Conservation (phyloP, 78 protist species). For the Mastigamoeba balamuthi region DNA sequence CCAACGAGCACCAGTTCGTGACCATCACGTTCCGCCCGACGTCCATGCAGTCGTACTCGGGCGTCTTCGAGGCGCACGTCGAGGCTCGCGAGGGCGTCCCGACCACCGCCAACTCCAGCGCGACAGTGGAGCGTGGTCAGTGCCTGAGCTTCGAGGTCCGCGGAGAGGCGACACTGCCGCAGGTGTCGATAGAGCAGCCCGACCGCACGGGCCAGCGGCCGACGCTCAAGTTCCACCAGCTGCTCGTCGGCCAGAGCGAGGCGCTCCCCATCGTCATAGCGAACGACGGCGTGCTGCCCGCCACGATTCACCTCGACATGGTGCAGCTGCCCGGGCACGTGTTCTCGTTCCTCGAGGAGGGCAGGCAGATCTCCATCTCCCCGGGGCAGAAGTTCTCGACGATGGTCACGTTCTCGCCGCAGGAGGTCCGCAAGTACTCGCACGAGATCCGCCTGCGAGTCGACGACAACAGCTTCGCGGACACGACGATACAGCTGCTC, state of each 20-base stretch:
- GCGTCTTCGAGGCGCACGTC: constrained; percentile 44
- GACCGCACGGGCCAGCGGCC: not conserved
- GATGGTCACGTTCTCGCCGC: constrained; percentile 9
- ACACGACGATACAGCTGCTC: not conserved
- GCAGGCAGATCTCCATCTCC: not conserved
- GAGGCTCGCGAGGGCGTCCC: constrained; percentile 24
- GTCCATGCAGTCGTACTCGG: constrained; percentile 10
- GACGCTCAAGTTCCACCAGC: not conserved
- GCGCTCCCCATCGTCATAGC: not conserved
- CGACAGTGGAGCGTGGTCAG: no score
- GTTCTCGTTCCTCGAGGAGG: constrained; percentile 5
- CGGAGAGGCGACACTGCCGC: constrained; percentile 71
- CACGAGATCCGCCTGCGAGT: not conserved
- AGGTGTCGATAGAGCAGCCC: constrained; percentile 14
- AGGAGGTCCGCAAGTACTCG: not conserved
- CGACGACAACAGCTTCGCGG: constrained; percentile 39
- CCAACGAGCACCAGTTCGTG: constrained; percentile 59
- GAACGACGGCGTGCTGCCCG: constrained; percentile 44
- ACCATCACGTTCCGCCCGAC: constrained; percentile 44
- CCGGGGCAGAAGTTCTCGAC: not conserved
- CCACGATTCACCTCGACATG: constrained; percentile 1
- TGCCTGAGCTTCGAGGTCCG: constrained; percentile 37
- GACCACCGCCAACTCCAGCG: no score
- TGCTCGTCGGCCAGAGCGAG: not conserved
- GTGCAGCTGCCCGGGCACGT: not conserved